Evolutionary conservation across 2,329 filamentous ascomycete species (phyloP).

Genomic region (Lachnellula arida): DNA sequence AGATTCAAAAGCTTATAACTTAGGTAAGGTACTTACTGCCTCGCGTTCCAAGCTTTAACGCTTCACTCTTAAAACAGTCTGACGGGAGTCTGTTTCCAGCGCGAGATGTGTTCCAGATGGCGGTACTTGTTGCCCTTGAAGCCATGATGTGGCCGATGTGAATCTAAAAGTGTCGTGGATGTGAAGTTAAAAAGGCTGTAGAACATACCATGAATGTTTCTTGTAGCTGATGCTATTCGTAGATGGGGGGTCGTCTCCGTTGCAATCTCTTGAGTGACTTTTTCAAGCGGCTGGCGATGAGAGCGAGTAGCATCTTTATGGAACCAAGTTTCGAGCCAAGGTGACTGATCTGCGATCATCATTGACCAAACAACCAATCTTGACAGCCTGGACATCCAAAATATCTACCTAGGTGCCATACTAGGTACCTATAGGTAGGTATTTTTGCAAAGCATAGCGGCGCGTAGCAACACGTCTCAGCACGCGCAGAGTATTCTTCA

Average conservation of each 20-base stretch:
- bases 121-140: background rate
- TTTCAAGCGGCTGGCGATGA: background rate
- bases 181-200: background rate
- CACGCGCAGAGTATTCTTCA: conserved; percentile 2
- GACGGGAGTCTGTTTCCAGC: background rate
- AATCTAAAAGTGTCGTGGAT: background rate
- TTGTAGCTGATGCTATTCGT: background rate
- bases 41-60: background rate
- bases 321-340: background rate
- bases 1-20: no score
- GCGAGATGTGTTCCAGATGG: background rate
- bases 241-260: background rate
- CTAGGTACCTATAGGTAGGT: background rate
- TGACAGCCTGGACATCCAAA: background rate
- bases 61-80: background rate
- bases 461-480: conserved; percentile 6
- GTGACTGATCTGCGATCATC: background rate
- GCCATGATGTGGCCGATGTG: background rate
- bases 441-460: background rate
- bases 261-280: background rate
- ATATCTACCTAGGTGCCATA: background rate
- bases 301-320: background rate
- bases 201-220: background rate
- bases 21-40: background rate
- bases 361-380: background rate